Base-by-base conservation (phyloP, 495 filamentous ascomycete genomes). In the Trichoderma gamsii region DNA sequence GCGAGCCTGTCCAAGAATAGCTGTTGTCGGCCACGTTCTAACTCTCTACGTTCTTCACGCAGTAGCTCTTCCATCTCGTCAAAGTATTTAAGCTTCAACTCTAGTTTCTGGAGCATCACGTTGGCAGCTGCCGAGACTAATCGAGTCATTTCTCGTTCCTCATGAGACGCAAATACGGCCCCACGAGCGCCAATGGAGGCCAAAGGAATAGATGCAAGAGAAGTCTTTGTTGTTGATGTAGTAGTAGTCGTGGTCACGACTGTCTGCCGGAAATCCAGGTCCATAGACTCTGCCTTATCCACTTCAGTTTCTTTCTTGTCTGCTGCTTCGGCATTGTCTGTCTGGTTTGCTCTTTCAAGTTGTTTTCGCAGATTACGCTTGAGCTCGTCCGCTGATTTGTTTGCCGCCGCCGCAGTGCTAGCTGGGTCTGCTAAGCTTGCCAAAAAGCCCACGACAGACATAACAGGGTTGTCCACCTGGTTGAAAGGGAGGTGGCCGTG, bases 71-170 rank as follows among this genome's bases (percentile, higher is more conserved):
- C 95, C 85, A 99, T 92, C 79, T 98, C 96, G 72, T 91, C 89
- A 82, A 99, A 99, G 75, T 97, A 96, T 72, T 90, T 86, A 65
- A 95, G 82, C 81, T 93, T 93, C 67, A 93, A 81, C 73, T 93
- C 89, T 74, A 92, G 85, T 76, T 93, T 93, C 73, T 91, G 85
- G 38, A 97, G 83, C 21, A 89, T 92, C 18, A 92, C 80, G 75
- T 97, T 97, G 66, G 96, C 90, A 0, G 92, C 88, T 3, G 90
- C 86, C 13, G 91, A 92, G 27, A 97, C 91, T 59, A 97, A 88
- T 18, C 90, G 87, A 38, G 94, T 94, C 90, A 97, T 94, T 75
- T 96, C 91, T 35, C 95, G 92, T 78, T 99, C 95, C 76, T 97
- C 92, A 72, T 97, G 92, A 0, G 95, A 97, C 12, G 92, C 92